These are phyloP conservation scores for Phytopythium aichiense DNA, from an alignment of 352 stramenopile species.

Conservation along the genomic window DNA sequence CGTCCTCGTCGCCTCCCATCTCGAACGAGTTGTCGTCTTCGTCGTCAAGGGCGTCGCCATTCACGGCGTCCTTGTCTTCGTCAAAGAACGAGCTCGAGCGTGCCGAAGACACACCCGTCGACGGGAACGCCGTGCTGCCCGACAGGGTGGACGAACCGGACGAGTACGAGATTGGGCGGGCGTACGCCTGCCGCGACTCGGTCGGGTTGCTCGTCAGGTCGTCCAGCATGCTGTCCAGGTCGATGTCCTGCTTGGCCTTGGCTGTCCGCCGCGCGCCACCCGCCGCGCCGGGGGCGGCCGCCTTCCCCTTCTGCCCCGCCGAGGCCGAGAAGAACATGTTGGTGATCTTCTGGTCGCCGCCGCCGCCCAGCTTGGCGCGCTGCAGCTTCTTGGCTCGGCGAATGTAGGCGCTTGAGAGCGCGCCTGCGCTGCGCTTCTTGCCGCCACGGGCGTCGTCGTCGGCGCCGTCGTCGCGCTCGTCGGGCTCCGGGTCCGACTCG, in stretches of 20 bases:
- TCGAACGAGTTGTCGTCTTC: slow-evolving; percentile 31
- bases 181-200: slow-evolving; percentile 46
- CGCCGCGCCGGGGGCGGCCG: slow-evolving; percentile 17
- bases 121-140: slow-evolving; percentile 1
- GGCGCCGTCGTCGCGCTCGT: slow-evolving; percentile 15
- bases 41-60: slow-evolving; percentile 18
- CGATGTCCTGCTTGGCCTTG: slow-evolving; percentile 65
- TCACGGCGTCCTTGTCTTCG: slow-evolving; percentile 10
- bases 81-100: slow-evolving; percentile 12
- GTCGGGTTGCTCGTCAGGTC: slow-evolving; percentile 83
- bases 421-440: slow-evolving; percentile 75
- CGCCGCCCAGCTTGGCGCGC: slow-evolving; percentile 65
- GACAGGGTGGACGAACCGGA: slow-evolving; percentile 24
- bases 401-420: slow-evolving; percentile 73
- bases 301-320: slow-evolving; percentile 30
- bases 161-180: slow-evolving; percentile 54
- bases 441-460: slow-evolving; percentile 37
- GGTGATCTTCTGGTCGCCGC: slow-evolving; percentile 84
- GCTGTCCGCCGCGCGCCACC: background rate
- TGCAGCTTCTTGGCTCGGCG: slow-evolving; percentile 81
- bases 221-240: slow-evolving; percentile 84
- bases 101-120: slow-evolving; percentile 3
- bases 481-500: slow-evolving; percentile 64
- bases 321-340: slow-evolving; percentile 85
- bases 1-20: slow-evolving; percentile 15